Evolutionary conservation across 2,329 filamentous ascomycete species (phyloP), one percentile per base, ranked within the genome.

Genomic region (Penicillium sp.): DNA sequence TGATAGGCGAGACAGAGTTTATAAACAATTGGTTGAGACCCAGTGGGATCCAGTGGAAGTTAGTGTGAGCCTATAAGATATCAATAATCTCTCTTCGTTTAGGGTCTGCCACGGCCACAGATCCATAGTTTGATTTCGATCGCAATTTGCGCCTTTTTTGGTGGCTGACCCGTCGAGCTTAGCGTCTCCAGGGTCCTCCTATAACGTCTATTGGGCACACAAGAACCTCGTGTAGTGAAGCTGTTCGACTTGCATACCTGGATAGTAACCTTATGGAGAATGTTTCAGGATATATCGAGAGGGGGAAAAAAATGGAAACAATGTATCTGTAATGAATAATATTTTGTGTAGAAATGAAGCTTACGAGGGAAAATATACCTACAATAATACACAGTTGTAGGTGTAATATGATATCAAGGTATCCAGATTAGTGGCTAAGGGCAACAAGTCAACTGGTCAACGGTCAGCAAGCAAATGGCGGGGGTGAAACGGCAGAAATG

Each of bases 401-500:
- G 11, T 16, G 5, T 16, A 44, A 8, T 22, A 22, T 22, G 22
- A 22, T 22, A n/a, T n/a, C n/a, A n/a, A n/a, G n/a, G n/a, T n/a
- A n/a, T n/a, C n/a, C n/a, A n/a, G n/a, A n/a, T n/a, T n/a, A n/a
- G n/a, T n/a, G 22, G 22, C 22, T 4, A 22, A 22, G 22, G 28
- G 9, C 37, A 42, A 14, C 19, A 31, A 16, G 43, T 28, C 43
- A 53, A 53, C 33, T 53, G 50, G 35, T 17, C 7, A 36, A 44
- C 38, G 4, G 25, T 7, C 8, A n/a, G 22, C 28, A 16, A 1
- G 19, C 42, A 16, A 28, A 54, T 55, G 59, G 61, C 52, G 60
- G 62, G 46, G 61, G 61, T 61, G 50, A 55, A 63, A 63, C 17
- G 33, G 61, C 63, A 54, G 33, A 58, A 35, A 28, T 70, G 68